These are phyloP conservation scores for Trebouxia gelatinosa DNA, from an alignment of 163 green algal species.

Conservation along the genomic window DNA sequence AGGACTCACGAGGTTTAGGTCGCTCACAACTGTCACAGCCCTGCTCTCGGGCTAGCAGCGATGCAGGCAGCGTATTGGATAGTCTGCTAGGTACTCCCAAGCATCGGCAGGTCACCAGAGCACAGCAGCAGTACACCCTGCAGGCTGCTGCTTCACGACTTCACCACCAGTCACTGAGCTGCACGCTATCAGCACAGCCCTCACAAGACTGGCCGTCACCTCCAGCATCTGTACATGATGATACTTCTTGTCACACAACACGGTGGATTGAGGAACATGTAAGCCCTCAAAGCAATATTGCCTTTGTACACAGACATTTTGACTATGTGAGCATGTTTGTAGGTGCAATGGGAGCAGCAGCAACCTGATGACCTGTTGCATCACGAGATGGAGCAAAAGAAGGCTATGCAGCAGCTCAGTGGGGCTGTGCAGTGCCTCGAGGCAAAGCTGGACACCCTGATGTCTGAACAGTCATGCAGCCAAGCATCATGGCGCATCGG, in stretches of 20 bases:
- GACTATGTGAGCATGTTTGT: not conserved
- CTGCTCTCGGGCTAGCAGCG: slow-evolving; percentile 4
- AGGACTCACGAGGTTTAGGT: slow-evolving; percentile 1
- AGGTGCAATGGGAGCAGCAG: no score
- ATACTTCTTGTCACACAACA: not conserved
- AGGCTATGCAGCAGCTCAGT: no score
- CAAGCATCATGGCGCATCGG: no score
- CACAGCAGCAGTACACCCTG: slow-evolving; percentile 14
- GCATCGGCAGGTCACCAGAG: not conserved
- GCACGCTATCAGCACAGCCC: not conserved
- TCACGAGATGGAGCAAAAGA: no score
- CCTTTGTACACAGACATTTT: not conserved
- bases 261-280: slow-evolving; percentile 16
- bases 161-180: slow-evolving; percentile 7
- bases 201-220: not conserved
- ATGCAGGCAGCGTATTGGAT: slow-evolving; percentile 22
- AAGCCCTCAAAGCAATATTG: not conserved
- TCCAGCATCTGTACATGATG: not conserved
- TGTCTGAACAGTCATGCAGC: no score
- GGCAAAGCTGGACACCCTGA: no score
- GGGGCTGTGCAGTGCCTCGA: no score
- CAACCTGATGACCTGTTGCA: no score
- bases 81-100: not conserved
- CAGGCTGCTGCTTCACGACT: slow-evolving; percentile 14
- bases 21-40: not conserved